phyloP scores from a whole-genome alignment of 228 moss, liverwort and hornwort species.

The Sphagnum magellanicum region DNA sequence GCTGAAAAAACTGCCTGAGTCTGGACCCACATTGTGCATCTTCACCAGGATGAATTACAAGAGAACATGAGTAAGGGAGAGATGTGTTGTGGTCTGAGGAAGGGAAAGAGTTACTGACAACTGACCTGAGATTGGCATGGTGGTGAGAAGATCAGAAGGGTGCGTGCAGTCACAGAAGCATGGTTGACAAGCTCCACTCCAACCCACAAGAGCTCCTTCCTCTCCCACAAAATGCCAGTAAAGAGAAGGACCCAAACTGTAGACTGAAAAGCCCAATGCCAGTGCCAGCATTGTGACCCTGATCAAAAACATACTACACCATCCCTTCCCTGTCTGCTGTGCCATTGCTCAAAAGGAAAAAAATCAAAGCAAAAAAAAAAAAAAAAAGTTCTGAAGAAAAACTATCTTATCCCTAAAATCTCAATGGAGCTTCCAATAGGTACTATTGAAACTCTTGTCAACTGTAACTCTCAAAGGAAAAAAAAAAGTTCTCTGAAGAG shows the following conservation, averaged over 20 bases:
- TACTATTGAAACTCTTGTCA: no score
- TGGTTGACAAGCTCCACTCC: slow-evolving; percentile 13
- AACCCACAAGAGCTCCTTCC: slow-evolving; percentile 7
- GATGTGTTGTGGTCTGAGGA: neutral
- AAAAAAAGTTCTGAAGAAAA: no score
- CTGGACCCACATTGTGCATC: neutral
- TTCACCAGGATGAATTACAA: no score
- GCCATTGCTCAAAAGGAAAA: neutral
- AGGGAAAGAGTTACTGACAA: neutral
- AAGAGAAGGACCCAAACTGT: slow-evolving; percentile 46
- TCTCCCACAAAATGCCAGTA: slow-evolving; percentile 55
- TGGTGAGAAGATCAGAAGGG: slow-evolving; percentile 10
- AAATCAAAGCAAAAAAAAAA: no score
- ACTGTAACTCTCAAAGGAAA: no score
- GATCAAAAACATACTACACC: slow-evolving; percentile 23
- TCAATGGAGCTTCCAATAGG: no score
- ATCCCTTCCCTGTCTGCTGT: slow-evolving; percentile 2
- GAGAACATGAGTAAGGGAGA: neutral
- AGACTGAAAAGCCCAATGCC: slow-evolving; percentile 29
- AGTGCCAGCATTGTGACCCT: slow-evolving; percentile 28
- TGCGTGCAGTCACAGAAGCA: slow-evolving; percentile 35
- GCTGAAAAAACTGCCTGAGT: neutral
- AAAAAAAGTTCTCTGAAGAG: no score
- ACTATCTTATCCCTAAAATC: no score
- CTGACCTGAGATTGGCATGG: neutral